Conservation (phyloP, 371 early-diverging fungal species). For the Fennellomyces sp. region DNA sequence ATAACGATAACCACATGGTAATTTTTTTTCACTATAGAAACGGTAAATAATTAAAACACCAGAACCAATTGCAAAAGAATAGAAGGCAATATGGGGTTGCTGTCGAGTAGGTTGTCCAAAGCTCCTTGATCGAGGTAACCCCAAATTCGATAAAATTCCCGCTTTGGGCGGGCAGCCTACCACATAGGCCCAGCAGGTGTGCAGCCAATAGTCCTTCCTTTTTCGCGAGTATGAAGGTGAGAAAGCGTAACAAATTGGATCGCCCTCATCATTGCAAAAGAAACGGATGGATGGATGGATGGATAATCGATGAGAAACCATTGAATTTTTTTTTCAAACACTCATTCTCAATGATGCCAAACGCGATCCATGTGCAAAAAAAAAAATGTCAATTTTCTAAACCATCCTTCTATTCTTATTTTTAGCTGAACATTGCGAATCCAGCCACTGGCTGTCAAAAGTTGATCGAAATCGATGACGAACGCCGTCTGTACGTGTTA, state of each 20-base stretch:
- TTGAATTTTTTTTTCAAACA: background rate
- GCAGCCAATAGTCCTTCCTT: no score
- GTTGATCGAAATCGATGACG: constrained; percentile 97
- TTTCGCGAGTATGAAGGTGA: background rate
- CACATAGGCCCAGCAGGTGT: no score
- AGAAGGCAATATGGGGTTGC: no score
- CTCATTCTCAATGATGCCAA: background rate
- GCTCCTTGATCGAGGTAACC: no score
- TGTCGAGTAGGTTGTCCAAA: no score
- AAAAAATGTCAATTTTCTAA: background rate
- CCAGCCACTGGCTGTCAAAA: constrained; percentile 99
- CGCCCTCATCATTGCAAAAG: background rate
- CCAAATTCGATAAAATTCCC: no score
- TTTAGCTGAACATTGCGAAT: constrained; percentile 97
- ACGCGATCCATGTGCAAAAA: background rate
- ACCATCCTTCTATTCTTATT: no score
- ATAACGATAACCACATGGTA: no score
- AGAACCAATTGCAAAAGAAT: no score
- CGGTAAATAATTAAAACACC: no score
- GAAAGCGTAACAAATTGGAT: background rate
- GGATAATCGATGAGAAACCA: background rate
- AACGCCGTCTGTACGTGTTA: constrained; percentile 87
- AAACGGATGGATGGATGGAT: constrained; percentile 2
- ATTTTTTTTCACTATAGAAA: no score
- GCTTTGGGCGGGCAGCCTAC: no score